Conservation (phyloP, 2,329 filamentous ascomycete species). For the Colletotrichum somersetense region DNA sequence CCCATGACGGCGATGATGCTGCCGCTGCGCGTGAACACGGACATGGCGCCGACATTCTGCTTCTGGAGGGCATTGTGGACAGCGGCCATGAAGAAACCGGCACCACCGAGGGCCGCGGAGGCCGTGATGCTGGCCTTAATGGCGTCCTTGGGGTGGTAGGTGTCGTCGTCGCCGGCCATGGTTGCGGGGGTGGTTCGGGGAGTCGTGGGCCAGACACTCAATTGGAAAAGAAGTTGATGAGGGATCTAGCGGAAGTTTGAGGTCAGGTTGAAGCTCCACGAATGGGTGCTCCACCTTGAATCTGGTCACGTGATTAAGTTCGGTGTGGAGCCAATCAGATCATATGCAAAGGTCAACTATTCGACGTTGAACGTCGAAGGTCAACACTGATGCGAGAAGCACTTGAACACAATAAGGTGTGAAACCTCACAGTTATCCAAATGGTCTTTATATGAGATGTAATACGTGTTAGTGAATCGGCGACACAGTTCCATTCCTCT, state of each 20-base stretch:
- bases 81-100: constrained; percentile 79
- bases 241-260: constrained; percentile 43
- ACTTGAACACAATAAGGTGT: not conserved
- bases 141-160: constrained; percentile 81
- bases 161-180: constrained; percentile 53
- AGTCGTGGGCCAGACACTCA: constrained; percentile 38
- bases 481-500: not conserved
- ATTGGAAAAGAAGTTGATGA: constrained; percentile 40
- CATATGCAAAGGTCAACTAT: constrained; percentile 39
- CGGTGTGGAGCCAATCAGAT: constrained; percentile 37
- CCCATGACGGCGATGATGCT: constrained; percentile 69
- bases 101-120: constrained; percentile 72
- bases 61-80: constrained; percentile 89
- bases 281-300: constrained; percentile 22
- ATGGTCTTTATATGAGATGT: not conserved
- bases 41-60: constrained; percentile 83
- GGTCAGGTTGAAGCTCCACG: constrained; percentile 42
- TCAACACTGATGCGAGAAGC: too few relatives aligned
- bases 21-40: constrained; percentile 84
- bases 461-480: not conserved
- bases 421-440: too few relatives aligned
- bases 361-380: too few relatives aligned
- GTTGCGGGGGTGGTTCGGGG: constrained; percentile 33
- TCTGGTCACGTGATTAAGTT: constrained; percentile 14
- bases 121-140: constrained; percentile 75